Evolutionary conservation across 257 asterid species (phyloP).

Genomic region (Nicotiana tabacum): DNA sequence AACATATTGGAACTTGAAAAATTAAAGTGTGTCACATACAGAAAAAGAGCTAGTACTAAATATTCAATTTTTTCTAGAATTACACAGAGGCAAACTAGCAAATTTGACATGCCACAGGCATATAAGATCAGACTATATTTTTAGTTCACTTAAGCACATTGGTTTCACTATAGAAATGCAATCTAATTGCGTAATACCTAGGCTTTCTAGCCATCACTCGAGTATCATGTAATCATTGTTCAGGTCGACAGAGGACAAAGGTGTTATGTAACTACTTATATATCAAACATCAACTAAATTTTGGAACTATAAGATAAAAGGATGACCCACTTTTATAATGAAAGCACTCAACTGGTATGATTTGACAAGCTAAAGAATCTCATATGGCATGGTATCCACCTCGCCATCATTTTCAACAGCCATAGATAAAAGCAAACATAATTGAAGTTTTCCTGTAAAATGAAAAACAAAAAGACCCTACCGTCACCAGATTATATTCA

Average conservation of each 20-base stretch:
- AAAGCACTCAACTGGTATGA: slow-evolving; percentile 84
- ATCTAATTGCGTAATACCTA: neutral
- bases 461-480: neutral
- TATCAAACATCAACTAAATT: neutral
- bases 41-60: neutral
- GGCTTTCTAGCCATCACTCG: neutral
- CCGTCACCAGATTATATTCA: neutral
- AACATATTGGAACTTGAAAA: neutral
- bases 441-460: slow-evolving; percentile 56
- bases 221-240: neutral
- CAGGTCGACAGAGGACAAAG: neutral
- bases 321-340: slow-evolving; percentile 72
- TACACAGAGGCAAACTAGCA: neutral
- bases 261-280: neutral
- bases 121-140: neutral
- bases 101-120: neutral
- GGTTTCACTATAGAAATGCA: neutral
- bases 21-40: neutral
- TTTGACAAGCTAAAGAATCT: slow-evolving; percentile 60
- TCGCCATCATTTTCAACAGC: slow-evolving; percentile 36
- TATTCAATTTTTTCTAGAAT: neutral
- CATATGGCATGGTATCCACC: slow-evolving; percentile 38
- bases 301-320: slow-evolving; percentile 24
- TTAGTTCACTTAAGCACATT: neutral
- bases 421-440: slow-evolving; percentile 56